Evolutionary conservation across 306 rosid species (phyloP), one percentile per base, ranked within the genome.

Genomic region (Sechiopsis laciniata): DNA sequence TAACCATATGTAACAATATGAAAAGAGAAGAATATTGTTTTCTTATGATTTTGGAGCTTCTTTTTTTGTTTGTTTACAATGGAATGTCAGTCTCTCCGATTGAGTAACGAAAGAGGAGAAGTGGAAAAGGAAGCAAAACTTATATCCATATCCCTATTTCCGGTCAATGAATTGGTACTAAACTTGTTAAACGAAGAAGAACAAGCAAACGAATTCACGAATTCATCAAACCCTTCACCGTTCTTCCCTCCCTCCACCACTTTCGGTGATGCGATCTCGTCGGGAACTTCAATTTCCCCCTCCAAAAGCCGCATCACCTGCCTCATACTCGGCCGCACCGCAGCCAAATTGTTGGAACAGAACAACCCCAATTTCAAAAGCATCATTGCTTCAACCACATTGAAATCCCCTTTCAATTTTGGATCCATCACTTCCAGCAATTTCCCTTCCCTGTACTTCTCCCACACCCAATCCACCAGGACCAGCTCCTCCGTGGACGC

Each of bases 391-490:
- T 89, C 91, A 4, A 1, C 71, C 67, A 71, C 85, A 35, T 80
- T 75, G 66, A 51, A 91, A n/a, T 74, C 14, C 3, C 90, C 94
- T 21, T 69, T 54, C 8, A 91, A 60, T 72, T 80, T 85, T 3
- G 68, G 79, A 19, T 91, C 97, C 52, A 91, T 86, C 29, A 80
- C 87, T 7, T 86, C 90, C 50, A 87, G 74, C 0, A 80, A 2
- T 26, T 45, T 80, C 14, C 89, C 91, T 22, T 82, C 87, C 51
- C 64, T 79, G 80, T 74, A 87, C 60, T 55, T 84, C 2, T 86
- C 91, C 96, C 96, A 91, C 11, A 91, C 85, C 93, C 90, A 87
- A 69, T 91, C 97, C 54, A 89, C 88, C 84, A 91, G 72, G 8
- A 87, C 88, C 74, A 89, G 55, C 82, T 86, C 89, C 55, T 85